Evolutionary conservation across 192 early-diverging fungal genomes (phyloP).

Genomic region (Coemansia sp.): DNA sequence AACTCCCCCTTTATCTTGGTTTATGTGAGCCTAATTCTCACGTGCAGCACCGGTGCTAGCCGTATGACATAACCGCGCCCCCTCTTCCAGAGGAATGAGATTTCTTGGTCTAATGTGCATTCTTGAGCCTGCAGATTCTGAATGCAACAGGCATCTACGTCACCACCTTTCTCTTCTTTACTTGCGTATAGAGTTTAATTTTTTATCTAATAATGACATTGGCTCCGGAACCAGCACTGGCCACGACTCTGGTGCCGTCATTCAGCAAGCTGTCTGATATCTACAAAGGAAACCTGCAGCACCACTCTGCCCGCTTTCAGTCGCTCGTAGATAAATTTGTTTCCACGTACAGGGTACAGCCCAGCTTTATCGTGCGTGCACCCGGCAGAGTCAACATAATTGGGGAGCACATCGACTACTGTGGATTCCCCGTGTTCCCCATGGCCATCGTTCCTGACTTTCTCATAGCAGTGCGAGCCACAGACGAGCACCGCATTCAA

Average conservation of each 20-base stretch:
- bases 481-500: conserved; percentile 18
- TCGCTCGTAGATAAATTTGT: conserved; percentile 55
- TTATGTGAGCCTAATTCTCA: too few relatives aligned
- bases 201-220: conserved; percentile 2
- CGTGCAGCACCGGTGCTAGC: too few relatives aligned
- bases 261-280: conserved; percentile 16
- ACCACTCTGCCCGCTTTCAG: conserved; percentile 56
- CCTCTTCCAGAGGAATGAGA: too few relatives aligned
- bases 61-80: too few relatives aligned
- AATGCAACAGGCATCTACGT: too few relatives aligned
- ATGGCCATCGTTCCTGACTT: conserved; percentile 83
- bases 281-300: conserved; percentile 27
- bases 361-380: conserved; percentile 81
- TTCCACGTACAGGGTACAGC: conserved; percentile 54
- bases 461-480: conserved; percentile 41
- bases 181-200: not conserved
- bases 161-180: too few relatives aligned
- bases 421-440: conserved; percentile 91
- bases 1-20: too few relatives aligned
- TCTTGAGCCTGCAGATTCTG: too few relatives aligned
- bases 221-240: not conserved
- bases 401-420: conserved; percentile 97
- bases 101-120: too few relatives aligned
- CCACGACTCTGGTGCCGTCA: conserved; percentile 52
- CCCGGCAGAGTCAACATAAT: conserved; percentile 95